A percentile compares a stretch with the other conserved stretches of the same genome.
Evolutionary conservation across 2,329 filamentous ascomycete species (phyloP).

Genomic region (Epicoccum sorghinum): DNA sequence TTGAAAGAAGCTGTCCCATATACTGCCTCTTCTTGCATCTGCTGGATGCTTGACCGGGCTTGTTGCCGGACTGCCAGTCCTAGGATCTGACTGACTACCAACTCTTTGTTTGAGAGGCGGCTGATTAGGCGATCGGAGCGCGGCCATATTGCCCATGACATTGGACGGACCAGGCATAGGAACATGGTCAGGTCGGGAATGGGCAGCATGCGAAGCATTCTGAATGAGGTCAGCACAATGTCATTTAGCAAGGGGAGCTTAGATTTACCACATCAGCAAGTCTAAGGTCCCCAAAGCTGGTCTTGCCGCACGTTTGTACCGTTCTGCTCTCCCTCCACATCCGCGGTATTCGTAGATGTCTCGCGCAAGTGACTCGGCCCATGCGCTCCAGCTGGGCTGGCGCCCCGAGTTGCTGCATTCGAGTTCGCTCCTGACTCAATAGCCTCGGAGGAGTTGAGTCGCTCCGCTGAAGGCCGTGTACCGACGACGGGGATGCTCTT

Average conservation of each 20-base stretch:
- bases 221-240: conserved; percentile 19
- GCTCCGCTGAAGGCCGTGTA: conserved; percentile 36
- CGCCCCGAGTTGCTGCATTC: conserved; percentile 39
- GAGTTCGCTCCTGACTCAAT: conserved; percentile 35
- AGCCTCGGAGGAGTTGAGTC: conserved; percentile 29
- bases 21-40: conserved; percentile 35
- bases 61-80: conserved; percentile 26
- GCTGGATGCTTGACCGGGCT: conserved; percentile 30
- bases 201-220: conserved; percentile 7
- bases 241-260: conserved; percentile 28
- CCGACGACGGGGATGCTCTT: conserved; percentile 64
- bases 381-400: conserved; percentile 39
- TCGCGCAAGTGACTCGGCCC: conserved; percentile 44
- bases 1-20: conserved; percentile 49
- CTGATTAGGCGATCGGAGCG: conserved; percentile 18
- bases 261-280: conserved; percentile 40
- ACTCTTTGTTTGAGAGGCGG: conserved; percentile 26
- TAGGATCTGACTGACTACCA: conserved; percentile 25
- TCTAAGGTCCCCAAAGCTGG: conserved; percentile 52
- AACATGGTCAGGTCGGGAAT: conserved; percentile 25
- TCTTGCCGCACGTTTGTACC: conserved; percentile 52
- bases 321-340: conserved; percentile 33
- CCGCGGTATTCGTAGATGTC: conserved; percentile 33
- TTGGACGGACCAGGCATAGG: conserved; percentile 20
- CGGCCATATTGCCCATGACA: conserved; percentile 10